Conservation (phyloP, 2,329 filamentous ascomycete species). For the Trichoderma hamatum region DNA sequence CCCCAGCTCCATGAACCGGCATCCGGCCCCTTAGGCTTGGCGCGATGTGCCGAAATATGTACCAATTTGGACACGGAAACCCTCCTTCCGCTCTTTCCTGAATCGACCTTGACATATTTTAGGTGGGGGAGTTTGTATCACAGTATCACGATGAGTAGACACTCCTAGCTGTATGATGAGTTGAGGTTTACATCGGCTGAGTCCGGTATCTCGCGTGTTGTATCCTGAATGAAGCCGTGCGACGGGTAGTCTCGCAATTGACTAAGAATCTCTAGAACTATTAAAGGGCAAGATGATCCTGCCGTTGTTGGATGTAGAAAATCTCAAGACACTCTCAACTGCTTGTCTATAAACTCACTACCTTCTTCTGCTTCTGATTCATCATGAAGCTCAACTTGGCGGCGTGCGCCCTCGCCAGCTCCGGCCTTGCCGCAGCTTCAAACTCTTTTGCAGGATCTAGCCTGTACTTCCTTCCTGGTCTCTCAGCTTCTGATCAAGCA, state of each 20-base stretch:
- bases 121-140: neutral
- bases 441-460: constrained; percentile 30
- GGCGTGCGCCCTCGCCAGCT: constrained; percentile 9
- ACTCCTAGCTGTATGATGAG: neutral
- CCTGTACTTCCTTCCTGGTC: constrained; percentile 30
- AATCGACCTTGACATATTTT: neutral
- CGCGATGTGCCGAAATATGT: neutral
- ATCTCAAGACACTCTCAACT: neutral
- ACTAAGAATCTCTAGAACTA: neutral
- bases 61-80: neutral
- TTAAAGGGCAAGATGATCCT: neutral
- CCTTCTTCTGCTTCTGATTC: neutral
- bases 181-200: neutral
- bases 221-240: neutral
- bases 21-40: neutral
- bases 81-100: neutral
- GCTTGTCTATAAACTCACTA: neutral
- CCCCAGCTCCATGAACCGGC: neutral
- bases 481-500: constrained; percentile 29
- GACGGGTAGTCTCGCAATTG: neutral
- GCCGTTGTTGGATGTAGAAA: neutral
- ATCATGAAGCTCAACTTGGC: constrained; percentile 9
- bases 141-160: neutral
- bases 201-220: neutral
- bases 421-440: constrained; percentile 2